A percentile compares a stretch with the other conserved stretches of the same genome.
Evolutionary conservation across 2,329 filamentous ascomycete species (phyloP).

Genomic region (Colletotrichum chrysophilum): DNA sequence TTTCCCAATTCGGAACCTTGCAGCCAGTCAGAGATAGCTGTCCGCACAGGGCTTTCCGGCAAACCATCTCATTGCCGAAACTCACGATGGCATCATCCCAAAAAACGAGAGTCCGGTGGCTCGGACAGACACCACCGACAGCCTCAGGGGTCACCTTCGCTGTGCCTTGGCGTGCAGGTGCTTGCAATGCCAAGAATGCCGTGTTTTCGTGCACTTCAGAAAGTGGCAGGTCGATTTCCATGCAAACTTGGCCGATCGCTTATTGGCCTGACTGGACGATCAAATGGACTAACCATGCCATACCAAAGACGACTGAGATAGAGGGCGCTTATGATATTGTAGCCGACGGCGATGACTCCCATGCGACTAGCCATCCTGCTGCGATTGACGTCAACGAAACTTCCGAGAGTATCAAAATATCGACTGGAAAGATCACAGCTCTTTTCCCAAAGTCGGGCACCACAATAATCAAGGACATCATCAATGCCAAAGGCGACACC

Average conservation of each 20-base stretch:
- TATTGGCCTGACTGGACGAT: constrained; percentile 66
- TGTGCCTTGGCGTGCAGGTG: background rate
- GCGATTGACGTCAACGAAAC: constrained; percentile 26
- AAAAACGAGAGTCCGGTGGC: background rate
- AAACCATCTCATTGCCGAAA: background rate
- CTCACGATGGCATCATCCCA: background rate
- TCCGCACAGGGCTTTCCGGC: background rate
- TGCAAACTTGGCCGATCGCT: constrained; percentile 60
- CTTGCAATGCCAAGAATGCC: background rate
- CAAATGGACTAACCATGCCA: constrained; percentile 66
- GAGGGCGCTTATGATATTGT: background rate
- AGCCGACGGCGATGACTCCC: constrained; percentile 36
- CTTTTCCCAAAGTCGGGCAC: constrained; percentile 48
- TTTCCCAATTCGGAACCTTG: background rate
- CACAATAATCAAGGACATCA: constrained; percentile 42
- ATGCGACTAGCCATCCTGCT: constrained; percentile 43
- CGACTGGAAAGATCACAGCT: constrained; percentile 49
- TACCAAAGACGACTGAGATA: constrained; percentile 31
- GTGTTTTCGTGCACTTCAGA: background rate
- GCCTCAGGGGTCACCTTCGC: background rate
- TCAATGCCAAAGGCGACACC: constrained; percentile 42
- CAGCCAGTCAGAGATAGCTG: background rate
- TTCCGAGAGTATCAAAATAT: constrained; percentile 36
- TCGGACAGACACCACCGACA: background rate
- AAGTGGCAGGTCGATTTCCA: background rate